phyloP scores from a whole-genome alignment of 192 early-diverging fungal species.

The Coemansia sp. region DNA sequence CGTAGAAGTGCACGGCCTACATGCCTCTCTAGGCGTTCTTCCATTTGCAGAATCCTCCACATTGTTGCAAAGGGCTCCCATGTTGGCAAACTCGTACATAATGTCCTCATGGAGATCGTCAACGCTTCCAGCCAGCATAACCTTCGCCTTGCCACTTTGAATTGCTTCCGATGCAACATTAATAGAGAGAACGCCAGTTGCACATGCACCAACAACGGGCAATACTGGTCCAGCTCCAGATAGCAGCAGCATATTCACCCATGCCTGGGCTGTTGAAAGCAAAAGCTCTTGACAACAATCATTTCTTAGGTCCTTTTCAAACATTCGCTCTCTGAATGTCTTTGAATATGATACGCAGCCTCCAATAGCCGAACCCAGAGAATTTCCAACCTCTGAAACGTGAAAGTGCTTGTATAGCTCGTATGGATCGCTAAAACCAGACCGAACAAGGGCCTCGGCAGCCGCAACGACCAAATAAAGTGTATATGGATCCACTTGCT shows the following conservation, averaged over 20 bases:
- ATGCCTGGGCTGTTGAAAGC: conserved; percentile 93
- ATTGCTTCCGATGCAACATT: conserved; percentile 88
- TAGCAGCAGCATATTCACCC: conserved; percentile 91
- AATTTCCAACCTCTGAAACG: conserved; percentile 88
- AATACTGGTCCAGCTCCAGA: conserved; percentile 88
- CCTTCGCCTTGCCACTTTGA: conserved; percentile 82
- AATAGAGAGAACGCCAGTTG: conserved; percentile 85
- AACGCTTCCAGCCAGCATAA: conserved; percentile 85
- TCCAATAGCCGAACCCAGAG: conserved; percentile 82
- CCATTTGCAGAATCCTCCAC: conserved; percentile 81
- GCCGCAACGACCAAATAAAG: conserved; percentile 82
- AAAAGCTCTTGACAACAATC: conserved; percentile 65
- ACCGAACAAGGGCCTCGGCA: conserved; percentile 85
- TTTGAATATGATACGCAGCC: conserved; percentile 68
- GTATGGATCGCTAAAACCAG: conserved; percentile 92
- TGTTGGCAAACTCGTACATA: conserved; percentile 89
- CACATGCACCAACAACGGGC: conserved; percentile 76
- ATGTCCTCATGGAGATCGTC: conserved; percentile 90
- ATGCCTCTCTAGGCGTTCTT: conserved; percentile 86
- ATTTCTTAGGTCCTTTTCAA: conserved; percentile 50
- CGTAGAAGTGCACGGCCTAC: conserved; percentile 83
- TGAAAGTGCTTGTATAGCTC: conserved; percentile 95
- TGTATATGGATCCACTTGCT: conserved; percentile 84
- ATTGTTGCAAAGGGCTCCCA: conserved; percentile 89
- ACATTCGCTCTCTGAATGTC: conserved; percentile 68